Conservation (phyloP, 306 rosid species). For the Rubus idaeus region DNA sequence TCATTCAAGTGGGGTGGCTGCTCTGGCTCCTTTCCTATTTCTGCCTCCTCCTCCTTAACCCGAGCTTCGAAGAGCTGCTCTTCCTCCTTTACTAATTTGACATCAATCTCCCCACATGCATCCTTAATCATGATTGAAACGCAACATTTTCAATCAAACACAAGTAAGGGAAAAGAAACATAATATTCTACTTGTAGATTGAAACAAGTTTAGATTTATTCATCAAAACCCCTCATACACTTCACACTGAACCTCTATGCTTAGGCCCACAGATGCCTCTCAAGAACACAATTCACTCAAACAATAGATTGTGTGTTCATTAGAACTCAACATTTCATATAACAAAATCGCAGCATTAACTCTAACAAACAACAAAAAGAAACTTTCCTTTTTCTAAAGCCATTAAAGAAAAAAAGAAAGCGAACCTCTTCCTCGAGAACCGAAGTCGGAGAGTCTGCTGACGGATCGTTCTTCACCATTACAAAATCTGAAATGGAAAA, state of each 20-base stretch:
- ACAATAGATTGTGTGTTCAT: too few relatives aligned
- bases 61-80: conserved; percentile 55
- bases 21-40: conserved; percentile 21
- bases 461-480: conserved; percentile 54
- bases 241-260: background rate
- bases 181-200: background rate
- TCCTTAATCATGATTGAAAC: conserved; percentile 31
- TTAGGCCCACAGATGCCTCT: too few relatives aligned
- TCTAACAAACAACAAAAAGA: background rate
- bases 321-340: background rate
- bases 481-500: conserved; percentile 31
- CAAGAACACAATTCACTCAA: too few relatives aligned
- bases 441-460: conserved; percentile 77
- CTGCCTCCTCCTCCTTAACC: conserved; percentile 56
- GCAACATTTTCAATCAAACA: background rate
- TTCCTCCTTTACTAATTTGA: conserved; percentile 58
- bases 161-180: background rate
- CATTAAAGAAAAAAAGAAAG: background rate
- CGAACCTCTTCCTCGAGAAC: conserved; percentile 80
- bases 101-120: conserved; percentile 37
- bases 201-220: background rate
- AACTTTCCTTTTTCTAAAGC: too few relatives aligned
- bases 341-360: background rate
- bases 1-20: conserved; percentile 47
- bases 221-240: background rate